A percentile compares a stretch with the other conserved stretches of the same genome.
Evolutionary conservation across 257 asterid genomes (phyloP).

Genomic region (Solanum corneliomulleri): DNA sequence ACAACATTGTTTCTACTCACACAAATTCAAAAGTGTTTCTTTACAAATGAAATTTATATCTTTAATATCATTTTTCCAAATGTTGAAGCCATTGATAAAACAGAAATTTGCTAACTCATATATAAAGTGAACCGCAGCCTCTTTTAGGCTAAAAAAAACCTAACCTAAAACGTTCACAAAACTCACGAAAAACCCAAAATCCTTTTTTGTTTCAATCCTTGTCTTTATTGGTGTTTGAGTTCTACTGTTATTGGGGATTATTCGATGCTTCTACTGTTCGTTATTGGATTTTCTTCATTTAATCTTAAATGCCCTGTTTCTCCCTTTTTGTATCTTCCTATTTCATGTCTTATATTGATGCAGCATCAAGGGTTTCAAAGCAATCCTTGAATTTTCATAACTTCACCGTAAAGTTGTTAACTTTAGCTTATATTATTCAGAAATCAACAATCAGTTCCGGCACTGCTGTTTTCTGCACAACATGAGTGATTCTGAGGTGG

Average conservation of each 20-base stretch:
- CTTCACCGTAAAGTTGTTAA: constrained; percentile 13
- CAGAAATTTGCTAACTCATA: not conserved
- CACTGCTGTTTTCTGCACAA: constrained; percentile 13
- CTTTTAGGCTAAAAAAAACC: not conserved
- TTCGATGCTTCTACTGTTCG: constrained; percentile 31
- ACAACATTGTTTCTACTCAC: not conserved
- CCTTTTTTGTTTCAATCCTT: not conserved
- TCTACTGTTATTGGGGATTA: not conserved
- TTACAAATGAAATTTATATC: not conserved
- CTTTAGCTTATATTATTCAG: constrained; percentile 21
- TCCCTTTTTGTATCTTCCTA: not conserved
- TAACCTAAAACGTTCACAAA: not conserved
- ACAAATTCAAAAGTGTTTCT: not conserved
- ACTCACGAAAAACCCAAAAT: not conserved
- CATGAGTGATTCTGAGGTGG: constrained; percentile 60
- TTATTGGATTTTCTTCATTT: constrained; percentile 3
- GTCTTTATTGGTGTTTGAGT: not conserved
- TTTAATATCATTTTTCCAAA: not conserved
- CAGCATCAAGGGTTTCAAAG: constrained; percentile 13
- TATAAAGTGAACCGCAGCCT: not conserved
- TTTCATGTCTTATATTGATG: constrained; percentile 55
- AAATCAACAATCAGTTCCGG: not conserved
- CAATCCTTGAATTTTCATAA: constrained; percentile 19
- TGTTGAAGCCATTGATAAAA: not conserved
- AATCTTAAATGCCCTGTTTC: constrained; percentile 23